These are phyloP conservation scores for Nematocida homosporus DNA, from an alignment of 371 early-diverging fungal genomes.

Conservation along the genomic window DNA sequence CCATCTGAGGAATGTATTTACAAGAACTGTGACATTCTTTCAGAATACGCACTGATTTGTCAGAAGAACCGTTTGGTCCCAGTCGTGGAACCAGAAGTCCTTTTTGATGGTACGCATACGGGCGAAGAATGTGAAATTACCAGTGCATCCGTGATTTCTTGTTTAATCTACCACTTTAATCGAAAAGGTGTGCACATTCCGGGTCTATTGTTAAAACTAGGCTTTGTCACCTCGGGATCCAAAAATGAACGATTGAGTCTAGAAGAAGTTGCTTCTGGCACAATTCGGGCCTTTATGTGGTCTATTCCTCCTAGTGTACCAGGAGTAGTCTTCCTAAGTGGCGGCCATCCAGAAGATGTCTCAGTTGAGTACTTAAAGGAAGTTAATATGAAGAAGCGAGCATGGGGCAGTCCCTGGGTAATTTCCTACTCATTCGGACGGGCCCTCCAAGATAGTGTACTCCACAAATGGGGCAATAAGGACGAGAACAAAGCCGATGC, in stretches of 20 bases:
- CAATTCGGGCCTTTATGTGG: constrained; percentile 69
- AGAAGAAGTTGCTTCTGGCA: constrained; percentile 69
- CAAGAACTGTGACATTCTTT: constrained; percentile 71
- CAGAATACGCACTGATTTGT: constrained; percentile 72
- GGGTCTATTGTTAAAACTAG: constrained; percentile 71
- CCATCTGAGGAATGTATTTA: constrained; percentile 69
- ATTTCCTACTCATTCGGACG: constrained; percentile 73
- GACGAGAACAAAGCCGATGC: constrained; percentile 70
- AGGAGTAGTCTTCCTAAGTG: constrained; percentile 72
- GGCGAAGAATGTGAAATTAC: constrained; percentile 69
- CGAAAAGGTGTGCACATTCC: constrained; percentile 70
- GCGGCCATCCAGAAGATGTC: constrained; percentile 71
- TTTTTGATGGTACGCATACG: constrained; percentile 71
- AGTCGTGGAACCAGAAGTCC: constrained; percentile 73
- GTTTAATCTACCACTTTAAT: constrained; percentile 69
- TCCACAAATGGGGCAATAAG: constrained; percentile 71
- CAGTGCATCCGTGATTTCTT: constrained; percentile 69
- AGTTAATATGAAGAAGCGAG: constrained; percentile 64
- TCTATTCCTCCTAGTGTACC: constrained; percentile 71
- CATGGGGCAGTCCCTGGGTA: constrained; percentile 68
- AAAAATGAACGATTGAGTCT: constrained; percentile 68
- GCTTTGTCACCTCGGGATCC: constrained; percentile 71
- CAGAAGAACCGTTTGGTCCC: constrained; percentile 71
- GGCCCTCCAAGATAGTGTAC: constrained; percentile 71
- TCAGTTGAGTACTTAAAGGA: constrained; percentile 70